Conservation (phyloP, 495 filamentous ascomycete species). For the Parachaetomium inaequale region DNA sequence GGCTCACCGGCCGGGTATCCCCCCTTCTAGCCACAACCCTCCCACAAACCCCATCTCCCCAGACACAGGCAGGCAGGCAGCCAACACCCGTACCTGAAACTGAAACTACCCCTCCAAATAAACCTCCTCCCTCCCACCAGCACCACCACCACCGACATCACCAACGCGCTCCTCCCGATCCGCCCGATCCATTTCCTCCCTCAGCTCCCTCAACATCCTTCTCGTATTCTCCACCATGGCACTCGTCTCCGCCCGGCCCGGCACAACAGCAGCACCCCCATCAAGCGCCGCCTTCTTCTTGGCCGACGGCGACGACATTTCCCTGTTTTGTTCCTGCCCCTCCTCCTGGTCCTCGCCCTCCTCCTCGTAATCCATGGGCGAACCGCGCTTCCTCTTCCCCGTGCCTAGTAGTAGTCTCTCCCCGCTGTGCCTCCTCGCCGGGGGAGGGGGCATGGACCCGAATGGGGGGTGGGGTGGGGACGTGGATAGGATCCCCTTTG, state of each 20-base stretch:
- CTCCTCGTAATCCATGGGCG: not conserved
- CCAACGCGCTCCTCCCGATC: slow-evolving; percentile 12
- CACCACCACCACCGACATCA: too few relatives aligned
- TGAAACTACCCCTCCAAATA: not conserved
- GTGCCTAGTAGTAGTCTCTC: not conserved
- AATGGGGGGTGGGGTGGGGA: slow-evolving; percentile 6
- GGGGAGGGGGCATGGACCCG: not conserved
- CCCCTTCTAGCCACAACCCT: not conserved
- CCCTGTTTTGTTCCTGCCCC: not conserved
- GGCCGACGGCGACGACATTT: slow-evolving; percentile 4
- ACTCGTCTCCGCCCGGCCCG: slow-evolving; percentile 17
- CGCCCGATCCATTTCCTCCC: slow-evolving; percentile 29
- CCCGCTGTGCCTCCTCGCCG: not conserved
- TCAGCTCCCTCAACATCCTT: slow-evolving; percentile 33
- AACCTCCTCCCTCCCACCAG: not conserved
- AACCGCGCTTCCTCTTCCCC: slow-evolving; percentile 15
- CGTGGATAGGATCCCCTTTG: not conserved
- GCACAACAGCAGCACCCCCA: not conserved
- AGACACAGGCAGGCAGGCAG: not conserved
- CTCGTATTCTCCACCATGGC: slow-evolving; percentile 29
- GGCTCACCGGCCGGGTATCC: too few relatives aligned
- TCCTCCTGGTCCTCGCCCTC: not conserved
- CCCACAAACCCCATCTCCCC: not conserved
- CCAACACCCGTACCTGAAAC: not conserved
- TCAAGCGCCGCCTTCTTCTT: slow-evolving; percentile 12